Evolutionary conservation across 2,329 filamentous ascomycete genomes (phyloP).

Genomic region (Erysiphe neolycopersici): DNA sequence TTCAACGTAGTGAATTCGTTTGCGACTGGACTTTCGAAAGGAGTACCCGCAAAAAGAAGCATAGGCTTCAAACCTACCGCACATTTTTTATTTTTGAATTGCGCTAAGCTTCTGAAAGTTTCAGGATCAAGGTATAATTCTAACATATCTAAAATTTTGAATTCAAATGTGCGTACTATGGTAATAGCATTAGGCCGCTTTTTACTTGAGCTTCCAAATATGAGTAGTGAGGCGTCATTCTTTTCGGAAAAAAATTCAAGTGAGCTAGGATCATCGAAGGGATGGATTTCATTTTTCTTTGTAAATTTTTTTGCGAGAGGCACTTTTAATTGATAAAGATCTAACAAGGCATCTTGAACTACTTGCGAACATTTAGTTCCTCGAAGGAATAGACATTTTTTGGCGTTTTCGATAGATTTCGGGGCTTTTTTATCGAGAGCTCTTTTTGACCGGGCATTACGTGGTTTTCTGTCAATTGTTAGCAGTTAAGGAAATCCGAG

Average conservation of each 20-base stretch:
- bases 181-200: conserved; percentile 87
- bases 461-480: conserved; percentile 27
- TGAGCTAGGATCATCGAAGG: conserved; percentile 69
- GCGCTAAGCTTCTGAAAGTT: conserved; percentile 38
- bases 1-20: conserved; percentile 69
- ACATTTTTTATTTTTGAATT: conserved; percentile 53
- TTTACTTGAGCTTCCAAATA: conserved; percentile 70
- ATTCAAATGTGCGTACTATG: conserved; percentile 53
- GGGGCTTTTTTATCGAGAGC: conserved; percentile 82
- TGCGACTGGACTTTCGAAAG: conserved; percentile 57
- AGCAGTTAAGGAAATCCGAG: neutral
- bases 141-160: conserved; percentile 83
- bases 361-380: conserved; percentile 66
- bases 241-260: conserved; percentile 92
- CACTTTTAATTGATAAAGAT: conserved; percentile 62
- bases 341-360: conserved; percentile 57
- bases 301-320: conserved; percentile 73
- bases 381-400: conserved; percentile 68
- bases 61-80: conserved; percentile 69
- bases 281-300: conserved; percentile 91
- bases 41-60: conserved; percentile 68
- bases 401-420: conserved; percentile 70
- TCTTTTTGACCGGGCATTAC: conserved; percentile 76
- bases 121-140: conserved; percentile 63
- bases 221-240: conserved; percentile 69